Base-by-base conservation (phyloP, 345 rosid species). In the Anacardium occidentale region DNA sequence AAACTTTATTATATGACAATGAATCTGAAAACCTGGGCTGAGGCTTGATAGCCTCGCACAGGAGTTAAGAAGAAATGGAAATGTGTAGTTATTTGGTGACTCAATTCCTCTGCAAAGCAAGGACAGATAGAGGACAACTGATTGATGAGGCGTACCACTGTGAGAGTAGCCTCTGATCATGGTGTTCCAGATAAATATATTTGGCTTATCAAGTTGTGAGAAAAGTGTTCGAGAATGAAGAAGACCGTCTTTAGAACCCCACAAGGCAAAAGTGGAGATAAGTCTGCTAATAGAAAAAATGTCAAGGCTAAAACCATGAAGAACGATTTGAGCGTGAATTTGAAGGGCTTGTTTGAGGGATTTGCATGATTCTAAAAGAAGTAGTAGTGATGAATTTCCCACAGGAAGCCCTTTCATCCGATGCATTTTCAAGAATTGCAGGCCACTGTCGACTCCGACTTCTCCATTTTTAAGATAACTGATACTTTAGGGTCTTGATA, bases 41-140 rank as follows among this genome's bases (percentile, higher is more conserved):
- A 72, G 22, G 17, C 71, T 83, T n/a, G 69, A 47, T 24, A 78
- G 26, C 76, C 71, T 79, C 12, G 80, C 25, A 29, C 78, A 79
- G 5, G 85, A 77, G 65, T 73, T 84, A 62, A 84, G 75, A 32
- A 79, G 22, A 50, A 81, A 78, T n/a, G 85, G 87, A 78, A 73
- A 84, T 69, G 78, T 81, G 45, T 77, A 77, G 71, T 78, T 73
- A 70, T 79, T 78, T 5, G 80, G 79, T 21, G 71, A 55, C 13
- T 22, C 75, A 21, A 50, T 65, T 8, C 58, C 70, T 54, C 40
- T 74, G 12, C 55, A 56, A 26, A 79, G 73, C 83, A 84, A 73
- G 70, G 80, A 81, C 40, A 45, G 67, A 64, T 81, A 84, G 21
- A 84, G 62, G 13, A 37, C 11, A 64, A 81, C 75, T 22, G 80